A percentile compares a stretch with the other conserved stretches of the same genome.
Conservation (phyloP, 768 basidiomycete species). For the Phaeotremella skinneri region DNA sequence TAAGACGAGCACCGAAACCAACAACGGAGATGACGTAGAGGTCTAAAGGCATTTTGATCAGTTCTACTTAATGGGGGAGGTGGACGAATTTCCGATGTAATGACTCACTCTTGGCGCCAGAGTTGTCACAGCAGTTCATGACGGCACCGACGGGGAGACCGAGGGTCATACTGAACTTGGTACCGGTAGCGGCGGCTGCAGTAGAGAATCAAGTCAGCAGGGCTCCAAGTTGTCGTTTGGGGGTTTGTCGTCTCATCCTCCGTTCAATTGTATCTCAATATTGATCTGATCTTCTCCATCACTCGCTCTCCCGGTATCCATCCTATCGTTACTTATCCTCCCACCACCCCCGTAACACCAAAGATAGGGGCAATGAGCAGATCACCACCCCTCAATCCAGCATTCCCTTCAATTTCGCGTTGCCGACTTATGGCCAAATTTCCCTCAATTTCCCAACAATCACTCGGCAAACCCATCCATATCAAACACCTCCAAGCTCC, state of each 20-base stretch:
- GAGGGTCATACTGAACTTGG: slow-evolving; percentile 86
- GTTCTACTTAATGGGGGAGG: background rate
- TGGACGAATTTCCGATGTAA: background rate
- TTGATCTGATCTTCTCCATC: background rate
- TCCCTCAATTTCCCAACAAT: background rate
- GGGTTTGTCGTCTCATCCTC: background rate
- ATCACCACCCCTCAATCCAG: background rate
- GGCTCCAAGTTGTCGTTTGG: background rate
- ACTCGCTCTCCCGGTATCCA: background rate
- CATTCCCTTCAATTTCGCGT: no score
- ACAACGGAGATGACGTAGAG: slow-evolving; percentile 81
- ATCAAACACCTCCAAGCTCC: background rate
- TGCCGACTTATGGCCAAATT: no score
- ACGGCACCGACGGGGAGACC: slow-evolving; percentile 58
- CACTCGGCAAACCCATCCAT: slow-evolving; percentile 3
- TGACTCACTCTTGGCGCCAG: slow-evolving; percentile 78
- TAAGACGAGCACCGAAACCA: slow-evolving; percentile 91
- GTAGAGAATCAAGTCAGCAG: background rate
- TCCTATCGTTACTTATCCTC: background rate
- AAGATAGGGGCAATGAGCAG: slow-evolving; percentile 1
- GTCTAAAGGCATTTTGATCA: slow-evolving; percentile 24
- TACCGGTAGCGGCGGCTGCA: slow-evolving; percentile 62
- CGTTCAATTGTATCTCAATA: background rate
- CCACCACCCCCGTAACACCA: background rate
- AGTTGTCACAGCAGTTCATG: slow-evolving; percentile 98